Conservation (phyloP, 768 basidiomycete species). For the Lactarius psammicola region DNA sequence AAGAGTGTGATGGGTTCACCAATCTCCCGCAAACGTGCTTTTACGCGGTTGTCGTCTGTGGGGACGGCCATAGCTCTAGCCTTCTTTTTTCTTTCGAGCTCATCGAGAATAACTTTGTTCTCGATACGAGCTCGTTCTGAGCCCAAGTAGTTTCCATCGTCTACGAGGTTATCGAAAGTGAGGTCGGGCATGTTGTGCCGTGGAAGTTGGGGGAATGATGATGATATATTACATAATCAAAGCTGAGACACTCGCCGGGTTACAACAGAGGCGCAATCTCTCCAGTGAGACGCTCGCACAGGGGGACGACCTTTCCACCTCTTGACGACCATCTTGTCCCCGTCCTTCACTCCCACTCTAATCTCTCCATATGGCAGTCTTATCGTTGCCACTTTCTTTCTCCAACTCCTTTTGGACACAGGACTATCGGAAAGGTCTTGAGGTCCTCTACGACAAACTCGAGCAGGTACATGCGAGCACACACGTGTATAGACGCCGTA, state of each 20-base stretch:
- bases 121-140: slow-evolving; percentile 74
- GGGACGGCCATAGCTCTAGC: slow-evolving; percentile 92
- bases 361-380: slow-evolving; percentile 65
- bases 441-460: slow-evolving; percentile 71
- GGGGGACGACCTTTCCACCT: not conserved
- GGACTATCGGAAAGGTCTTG: slow-evolving; percentile 81
- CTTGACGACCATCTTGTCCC: slow-evolving; percentile 2
- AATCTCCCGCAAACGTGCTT: slow-evolving; percentile 83
- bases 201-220: no score
- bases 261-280: no score
- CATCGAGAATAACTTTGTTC: slow-evolving; percentile 86
- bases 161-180: slow-evolving; percentile 70
- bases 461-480: slow-evolving; percentile 56
- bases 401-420: slow-evolving; percentile 94
- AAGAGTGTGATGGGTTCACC: slow-evolving; percentile 98
- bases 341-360: not conserved
- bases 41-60: slow-evolving; percentile 94
- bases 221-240: slow-evolving; percentile 15
- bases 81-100: slow-evolving; percentile 97
- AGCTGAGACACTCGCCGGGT: no score
- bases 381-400: slow-evolving; percentile 87
- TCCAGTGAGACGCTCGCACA: no score
- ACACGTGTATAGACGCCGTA: slow-evolving; percentile 8
- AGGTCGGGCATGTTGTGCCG: slow-evolving; percentile 61
- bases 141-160: slow-evolving; percentile 74